phyloP scores from a whole-genome alignment of 352 stramenopile genomes.

The Sclerospora graminicola region DNA sequence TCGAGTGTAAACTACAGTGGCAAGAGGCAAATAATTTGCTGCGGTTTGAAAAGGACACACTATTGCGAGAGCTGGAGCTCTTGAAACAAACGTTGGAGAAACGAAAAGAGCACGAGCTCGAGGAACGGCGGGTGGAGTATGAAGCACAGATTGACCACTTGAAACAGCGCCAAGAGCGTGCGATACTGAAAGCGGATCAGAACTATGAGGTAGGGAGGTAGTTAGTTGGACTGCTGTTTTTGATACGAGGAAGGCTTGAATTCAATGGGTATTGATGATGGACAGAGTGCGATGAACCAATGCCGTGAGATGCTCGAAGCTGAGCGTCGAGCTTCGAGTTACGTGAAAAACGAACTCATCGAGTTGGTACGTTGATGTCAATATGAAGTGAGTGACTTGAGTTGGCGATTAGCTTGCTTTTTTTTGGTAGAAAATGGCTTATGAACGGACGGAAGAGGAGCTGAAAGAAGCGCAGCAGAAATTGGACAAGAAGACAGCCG shows the following conservation, averaged over 20 bases:
- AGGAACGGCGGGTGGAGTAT: constrained; percentile 36
- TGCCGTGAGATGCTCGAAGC: too few species aligned
- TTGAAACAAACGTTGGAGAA: too few species aligned
- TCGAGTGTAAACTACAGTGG: too few species aligned
- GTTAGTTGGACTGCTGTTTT: constrained; percentile 35
- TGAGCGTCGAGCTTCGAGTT: too few species aligned
- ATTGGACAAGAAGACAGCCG: constrained; percentile 54
- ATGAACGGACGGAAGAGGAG: constrained; percentile 37
- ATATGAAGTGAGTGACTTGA: too few species aligned
- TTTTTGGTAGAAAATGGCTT: constrained; percentile 24
- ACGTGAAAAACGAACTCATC: constrained; percentile 29
- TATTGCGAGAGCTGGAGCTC: too few species aligned
- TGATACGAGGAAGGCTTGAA: constrained; percentile 35
- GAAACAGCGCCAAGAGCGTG: constrained; percentile 34
- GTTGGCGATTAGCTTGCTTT: not conserved
- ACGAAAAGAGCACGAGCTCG: constrained; percentile 43
- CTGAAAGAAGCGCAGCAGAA: constrained; percentile 43
- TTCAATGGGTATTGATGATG: too few species aligned
- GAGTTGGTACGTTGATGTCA: constrained; percentile 18
- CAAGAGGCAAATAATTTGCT: too few species aligned
- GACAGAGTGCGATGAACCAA: too few species aligned
- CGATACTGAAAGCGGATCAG: constrained; percentile 34
- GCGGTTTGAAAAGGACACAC: too few species aligned
- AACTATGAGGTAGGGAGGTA: constrained; percentile 12
- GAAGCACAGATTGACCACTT: constrained; percentile 47